Evolutionary conservation across 257 asterid species (phyloP).

Genomic region (Penstemon newberryi): DNA sequence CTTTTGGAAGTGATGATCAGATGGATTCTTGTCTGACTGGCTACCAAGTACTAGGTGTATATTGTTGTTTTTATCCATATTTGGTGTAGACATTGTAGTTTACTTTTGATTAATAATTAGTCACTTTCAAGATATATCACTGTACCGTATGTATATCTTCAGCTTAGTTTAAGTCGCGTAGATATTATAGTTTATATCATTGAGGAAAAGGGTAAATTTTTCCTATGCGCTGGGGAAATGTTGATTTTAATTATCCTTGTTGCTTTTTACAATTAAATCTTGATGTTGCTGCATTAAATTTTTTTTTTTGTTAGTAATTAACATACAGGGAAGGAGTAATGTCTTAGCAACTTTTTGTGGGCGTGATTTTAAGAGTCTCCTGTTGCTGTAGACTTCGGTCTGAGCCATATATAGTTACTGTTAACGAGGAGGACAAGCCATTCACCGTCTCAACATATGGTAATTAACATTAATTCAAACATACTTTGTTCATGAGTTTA

Average conservation of each 20-base stretch:
- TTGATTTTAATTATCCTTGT: neutral
- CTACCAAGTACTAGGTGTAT: slow-evolving; percentile 12
- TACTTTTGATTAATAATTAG: slow-evolving; percentile 27
- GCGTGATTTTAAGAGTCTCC: too few species aligned
- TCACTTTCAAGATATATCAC: slow-evolving; percentile 23
- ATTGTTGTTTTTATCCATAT: slow-evolving; percentile 15
- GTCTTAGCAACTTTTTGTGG: too few species aligned
- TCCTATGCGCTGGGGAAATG: neutral
- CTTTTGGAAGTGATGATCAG: slow-evolving; percentile 58
- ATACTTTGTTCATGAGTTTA: neutral
- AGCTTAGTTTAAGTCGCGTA: neutral
- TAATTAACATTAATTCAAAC: neutral
- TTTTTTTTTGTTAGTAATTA: too few species aligned
- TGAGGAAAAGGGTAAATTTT: neutral
- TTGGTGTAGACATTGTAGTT: slow-evolving; percentile 3
- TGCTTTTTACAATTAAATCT: neutral
- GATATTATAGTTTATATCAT: neutral
- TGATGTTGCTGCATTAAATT: neutral
- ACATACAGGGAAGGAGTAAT: neutral
- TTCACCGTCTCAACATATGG: neutral
- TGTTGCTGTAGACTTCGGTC: too few species aligned
- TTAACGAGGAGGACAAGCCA: neutral
- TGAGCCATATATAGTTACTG: neutral
- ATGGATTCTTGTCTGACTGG: slow-evolving; percentile 30
- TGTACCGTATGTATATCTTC: neutral